These are phyloP conservation scores for Dalbergia oliveri DNA, from an alignment of 306 rosid genomes.

Conservation along the genomic window DNA sequence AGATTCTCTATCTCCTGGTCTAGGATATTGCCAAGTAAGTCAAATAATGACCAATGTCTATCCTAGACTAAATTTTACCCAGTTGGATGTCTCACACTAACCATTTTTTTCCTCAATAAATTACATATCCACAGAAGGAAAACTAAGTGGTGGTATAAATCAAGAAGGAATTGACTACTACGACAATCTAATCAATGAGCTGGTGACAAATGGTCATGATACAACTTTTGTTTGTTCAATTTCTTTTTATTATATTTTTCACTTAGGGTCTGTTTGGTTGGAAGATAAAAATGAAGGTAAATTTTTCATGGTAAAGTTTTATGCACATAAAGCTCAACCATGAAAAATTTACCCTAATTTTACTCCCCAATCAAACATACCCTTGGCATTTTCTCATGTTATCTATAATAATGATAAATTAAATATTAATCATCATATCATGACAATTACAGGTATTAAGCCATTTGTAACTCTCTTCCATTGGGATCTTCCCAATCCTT, in stretches of 20 bases:
- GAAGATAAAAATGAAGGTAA: no score
- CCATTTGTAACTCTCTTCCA: slow-evolving; percentile 69
- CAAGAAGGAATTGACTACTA: slow-evolving; percentile 62
- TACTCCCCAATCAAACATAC: no score
- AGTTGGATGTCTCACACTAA: not conserved
- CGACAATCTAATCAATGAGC: slow-evolving; percentile 65
- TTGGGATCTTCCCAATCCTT: slow-evolving; percentile 71
- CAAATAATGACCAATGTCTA: not conserved
- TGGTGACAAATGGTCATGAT: slow-evolving; percentile 54
- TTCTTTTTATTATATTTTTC: not conserved
- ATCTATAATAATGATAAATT: not conserved
- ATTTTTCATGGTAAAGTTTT: no score
- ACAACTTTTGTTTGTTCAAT: not conserved
- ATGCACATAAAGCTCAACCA: no score
- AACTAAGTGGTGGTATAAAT: slow-evolving; percentile 64
- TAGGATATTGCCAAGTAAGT: slow-evolving; percentile 68
- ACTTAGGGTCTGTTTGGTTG: no score
- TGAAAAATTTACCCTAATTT: no score
- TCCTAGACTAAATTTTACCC: not conserved
- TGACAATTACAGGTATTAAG: slow-evolving; percentile 46
- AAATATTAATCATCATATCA: not conserved
- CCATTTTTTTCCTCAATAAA: not conserved
- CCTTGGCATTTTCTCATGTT: not conserved
- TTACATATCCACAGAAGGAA: slow-evolving; percentile 47
- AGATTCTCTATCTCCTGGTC: slow-evolving; percentile 86